Base-by-base conservation (phyloP, 768 basidiomycete genomes). In the Trametes maxima region DNA sequence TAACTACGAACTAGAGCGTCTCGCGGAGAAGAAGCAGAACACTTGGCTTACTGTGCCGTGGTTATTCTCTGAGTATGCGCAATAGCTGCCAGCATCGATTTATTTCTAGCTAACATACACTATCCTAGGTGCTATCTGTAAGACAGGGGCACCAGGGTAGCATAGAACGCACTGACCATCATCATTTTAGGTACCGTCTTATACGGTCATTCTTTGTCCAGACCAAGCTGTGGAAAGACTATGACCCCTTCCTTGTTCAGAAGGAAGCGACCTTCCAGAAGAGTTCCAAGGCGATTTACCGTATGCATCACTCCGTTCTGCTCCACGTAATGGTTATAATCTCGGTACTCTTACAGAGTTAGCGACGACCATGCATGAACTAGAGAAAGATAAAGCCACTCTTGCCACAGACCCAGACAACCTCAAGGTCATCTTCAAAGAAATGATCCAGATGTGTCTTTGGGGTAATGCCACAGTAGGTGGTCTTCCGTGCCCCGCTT, bases 11-110 rank as follows among this genome's bases (percentile, higher is more conserved):
- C 78, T 99, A 13, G 72, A 72, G 5, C 72, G 74, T 0, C 79
- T 91, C 1, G 75, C 76, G 0, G 72, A 77, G 25, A 71, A 78
- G 1, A 72, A 74, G 3, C 78, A 80, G 67, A 81, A 87, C 61
- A 90, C 89, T 0, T 99, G 96, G 96, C 94, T 93, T 70, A 90
- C 85, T 8, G 86, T 92, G 5, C 93, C 95, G 1, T 99, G 96
- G 96, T 80, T 99, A n/a, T 98, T 82, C 72, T 94, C 94, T 58
- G 96, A 98, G 88, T 97, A 77, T 65, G 89, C 21, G 16, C 36
- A 8, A 21, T 5, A 25, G 13, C 17, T 22, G 10, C 33, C 19
- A 17, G 35, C 6, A 16, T 10, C 8, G 5, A 3, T n/a, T 16
- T 13, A 17, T 40, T 28, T 16, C 14, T 3, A 33, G 22, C n/a